Conservation (phyloP, 2,329 filamentous ascomycete species). For the Cladosporium sp. region DNA sequence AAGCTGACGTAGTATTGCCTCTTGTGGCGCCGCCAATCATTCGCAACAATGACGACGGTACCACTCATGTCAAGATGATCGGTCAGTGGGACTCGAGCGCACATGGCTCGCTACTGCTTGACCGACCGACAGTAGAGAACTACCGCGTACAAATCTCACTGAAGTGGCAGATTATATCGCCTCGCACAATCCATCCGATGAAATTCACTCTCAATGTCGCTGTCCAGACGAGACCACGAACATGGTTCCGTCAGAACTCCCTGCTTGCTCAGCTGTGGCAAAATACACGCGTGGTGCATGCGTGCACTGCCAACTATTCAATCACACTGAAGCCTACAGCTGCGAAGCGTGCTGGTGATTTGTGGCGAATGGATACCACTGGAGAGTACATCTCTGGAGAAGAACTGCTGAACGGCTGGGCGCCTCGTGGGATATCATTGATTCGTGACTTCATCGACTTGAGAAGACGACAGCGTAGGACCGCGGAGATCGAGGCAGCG, state of each 20-base stretch:
- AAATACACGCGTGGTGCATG: conserved; percentile 80
- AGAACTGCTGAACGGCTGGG: conserved; percentile 81
- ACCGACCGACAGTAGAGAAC: conserved; percentile 88
- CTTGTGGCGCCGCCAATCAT: conserved; percentile 76
- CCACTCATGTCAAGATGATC: conserved; percentile 79
- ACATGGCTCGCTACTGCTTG: conserved; percentile 89
- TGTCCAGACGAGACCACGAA: conserved; percentile 80
- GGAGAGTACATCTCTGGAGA: conserved; percentile 97
- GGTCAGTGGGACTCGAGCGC: conserved; percentile 96
- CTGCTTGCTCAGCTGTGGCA: conserved; percentile 88
- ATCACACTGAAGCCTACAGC: conserved; percentile 83
- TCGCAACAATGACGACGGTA: conserved; percentile 85
- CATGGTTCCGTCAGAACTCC: conserved; percentile 81
- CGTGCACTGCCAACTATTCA: conserved; percentile 82
- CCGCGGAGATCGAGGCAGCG: conserved; percentile 77
- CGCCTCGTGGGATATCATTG: conserved; percentile 83
- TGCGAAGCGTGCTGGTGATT: conserved; percentile 85
- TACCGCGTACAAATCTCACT: conserved; percentile 87
- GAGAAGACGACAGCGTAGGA: conserved; percentile 71
- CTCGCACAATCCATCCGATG: conserved; percentile 84
- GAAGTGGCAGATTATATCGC: conserved; percentile 81
- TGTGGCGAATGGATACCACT: conserved; percentile 95
- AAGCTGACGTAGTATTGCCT: conserved; percentile 75
- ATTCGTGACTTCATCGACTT: conserved; percentile 83
- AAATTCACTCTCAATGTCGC: conserved; percentile 78